phyloP scores from a whole-genome alignment of 371 early-diverging fungal genomes.

The Chytridiales sp. region DNA sequence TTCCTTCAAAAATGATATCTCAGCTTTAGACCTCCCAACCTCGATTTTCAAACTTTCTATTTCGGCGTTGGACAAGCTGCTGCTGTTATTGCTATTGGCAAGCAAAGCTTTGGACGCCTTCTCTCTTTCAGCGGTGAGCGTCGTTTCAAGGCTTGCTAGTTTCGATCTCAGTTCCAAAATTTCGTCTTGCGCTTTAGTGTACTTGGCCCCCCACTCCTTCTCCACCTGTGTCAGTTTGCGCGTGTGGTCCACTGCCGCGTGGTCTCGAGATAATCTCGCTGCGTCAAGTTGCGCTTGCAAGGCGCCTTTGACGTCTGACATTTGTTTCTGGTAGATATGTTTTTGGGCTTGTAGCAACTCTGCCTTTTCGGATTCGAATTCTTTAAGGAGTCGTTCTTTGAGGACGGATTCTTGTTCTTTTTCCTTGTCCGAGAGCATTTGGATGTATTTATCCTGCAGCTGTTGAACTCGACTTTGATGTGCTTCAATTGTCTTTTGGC shows the following conservation, averaged over 20 bases:
- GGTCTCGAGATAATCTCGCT: slow-evolving; percentile 18
- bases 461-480: slow-evolving; percentile 49
- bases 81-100: no score
- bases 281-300: slow-evolving; percentile 31
- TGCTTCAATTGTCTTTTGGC: slow-evolving; percentile 46
- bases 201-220: no score
- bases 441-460: slow-evolving; percentile 44
- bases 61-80: background rate
- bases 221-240: slow-evolving; percentile 4
- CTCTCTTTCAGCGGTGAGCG: no score
- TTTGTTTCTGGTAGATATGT: slow-evolving; percentile 21
- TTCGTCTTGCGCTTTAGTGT: no score
- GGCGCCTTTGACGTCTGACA: slow-evolving; percentile 5
- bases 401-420: slow-evolving; percentile 9
- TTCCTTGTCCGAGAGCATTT: slow-evolving; percentile 31
- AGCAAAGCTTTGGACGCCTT: no score
- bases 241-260: background rate
- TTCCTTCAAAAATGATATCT: slow-evolving; percentile 50
- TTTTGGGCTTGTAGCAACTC: slow-evolving; percentile 17
- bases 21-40: slow-evolving; percentile 27
- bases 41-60: slow-evolving; percentile 10
- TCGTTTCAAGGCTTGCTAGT: no score
- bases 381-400: background rate
- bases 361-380: slow-evolving; percentile 21
- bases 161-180: no score